Evolutionary conservation across 208 protist genomes (phyloP).

Genomic region (Leishmania braziliensis): DNA sequence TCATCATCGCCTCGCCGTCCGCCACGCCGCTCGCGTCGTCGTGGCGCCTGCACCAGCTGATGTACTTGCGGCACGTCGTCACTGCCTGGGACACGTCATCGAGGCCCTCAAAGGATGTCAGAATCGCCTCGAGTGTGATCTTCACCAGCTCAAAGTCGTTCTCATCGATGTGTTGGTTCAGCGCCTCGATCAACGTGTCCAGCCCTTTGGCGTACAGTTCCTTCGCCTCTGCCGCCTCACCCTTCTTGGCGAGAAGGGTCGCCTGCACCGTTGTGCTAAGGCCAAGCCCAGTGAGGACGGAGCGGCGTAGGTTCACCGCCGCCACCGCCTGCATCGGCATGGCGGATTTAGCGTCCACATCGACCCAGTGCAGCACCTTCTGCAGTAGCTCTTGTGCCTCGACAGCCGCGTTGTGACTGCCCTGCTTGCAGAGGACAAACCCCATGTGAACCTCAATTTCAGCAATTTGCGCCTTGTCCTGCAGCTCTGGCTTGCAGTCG

Average conservation of each 20-base stretch:
- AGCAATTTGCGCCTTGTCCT: constrained; percentile 75
- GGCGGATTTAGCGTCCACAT: constrained; percentile 79
- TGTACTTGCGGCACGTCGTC: constrained; percentile 83
- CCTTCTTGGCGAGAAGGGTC: constrained; percentile 28
- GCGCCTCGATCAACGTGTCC: constrained; percentile 81
- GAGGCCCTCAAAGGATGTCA: constrained; percentile 89
- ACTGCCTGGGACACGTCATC: constrained; percentile 77
- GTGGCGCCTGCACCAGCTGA: constrained; percentile 86
- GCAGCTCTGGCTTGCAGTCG: constrained; percentile 41
- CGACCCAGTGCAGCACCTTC: constrained; percentile 81
- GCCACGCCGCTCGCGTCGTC: constrained; percentile 64
- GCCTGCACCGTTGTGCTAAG: constrained; percentile 49
- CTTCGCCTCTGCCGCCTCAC: constrained; percentile 44
- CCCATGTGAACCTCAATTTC: constrained; percentile 83
- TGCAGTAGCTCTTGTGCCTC: constrained; percentile 70
- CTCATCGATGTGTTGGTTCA: constrained; percentile 89
- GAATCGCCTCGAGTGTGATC: constrained; percentile 60
- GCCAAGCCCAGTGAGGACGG: constrained; percentile 77
- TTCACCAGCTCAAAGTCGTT: constrained; percentile 81
- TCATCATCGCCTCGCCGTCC: constrained; percentile 63
- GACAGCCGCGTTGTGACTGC: constrained; percentile 19
- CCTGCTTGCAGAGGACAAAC: constrained; percentile 57
- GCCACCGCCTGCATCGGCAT: constrained; percentile 90
- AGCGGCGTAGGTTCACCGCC: constrained; percentile 81
- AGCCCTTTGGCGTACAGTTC: constrained; percentile 80